Percentiles rank a stretch among this genome's conserved stretches.
These are phyloP conservation scores for Trichomonas vaginalis DNA, from an alignment of 208 protist species.

Conservation along the genomic window DNA sequence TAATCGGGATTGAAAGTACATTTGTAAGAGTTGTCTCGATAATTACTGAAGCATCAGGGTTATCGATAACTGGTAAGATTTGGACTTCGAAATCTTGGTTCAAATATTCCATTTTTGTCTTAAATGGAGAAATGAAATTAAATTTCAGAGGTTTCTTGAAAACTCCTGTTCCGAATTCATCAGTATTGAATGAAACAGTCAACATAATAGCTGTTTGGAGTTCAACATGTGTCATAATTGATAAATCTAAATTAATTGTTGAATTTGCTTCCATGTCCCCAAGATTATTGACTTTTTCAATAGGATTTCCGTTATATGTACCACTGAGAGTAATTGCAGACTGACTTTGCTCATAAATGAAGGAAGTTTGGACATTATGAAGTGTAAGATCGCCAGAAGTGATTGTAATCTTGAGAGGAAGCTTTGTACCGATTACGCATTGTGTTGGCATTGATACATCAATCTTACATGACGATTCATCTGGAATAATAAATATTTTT, in stretches of 20 bases:
- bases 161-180: neutral
- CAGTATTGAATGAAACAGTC: neutral
- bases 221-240: neutral
- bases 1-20: neutral
- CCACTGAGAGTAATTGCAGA: neutral
- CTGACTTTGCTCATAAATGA: neutral
- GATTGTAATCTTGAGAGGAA: neutral
- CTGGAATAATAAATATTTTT: neutral
- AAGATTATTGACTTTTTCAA: neutral
- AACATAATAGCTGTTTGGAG: neutral
- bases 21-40: neutral
- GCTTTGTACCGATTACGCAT: neutral
- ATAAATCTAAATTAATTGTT: neutral
- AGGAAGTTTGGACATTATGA: neutral
- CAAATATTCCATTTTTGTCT: neutral
- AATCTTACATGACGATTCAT: neutral
- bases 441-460: neutral
- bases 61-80: neutral
- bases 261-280: neutral
- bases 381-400: neutral
- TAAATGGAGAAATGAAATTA: neutral
- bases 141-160: neutral
- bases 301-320: neutral
- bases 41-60: neutral
- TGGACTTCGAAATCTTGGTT: neutral